These are phyloP conservation scores for Schoenoplectus tabernaemontani DNA, from an alignment of 202 grass and related monocot genomes.

Conservation along the genomic window DNA sequence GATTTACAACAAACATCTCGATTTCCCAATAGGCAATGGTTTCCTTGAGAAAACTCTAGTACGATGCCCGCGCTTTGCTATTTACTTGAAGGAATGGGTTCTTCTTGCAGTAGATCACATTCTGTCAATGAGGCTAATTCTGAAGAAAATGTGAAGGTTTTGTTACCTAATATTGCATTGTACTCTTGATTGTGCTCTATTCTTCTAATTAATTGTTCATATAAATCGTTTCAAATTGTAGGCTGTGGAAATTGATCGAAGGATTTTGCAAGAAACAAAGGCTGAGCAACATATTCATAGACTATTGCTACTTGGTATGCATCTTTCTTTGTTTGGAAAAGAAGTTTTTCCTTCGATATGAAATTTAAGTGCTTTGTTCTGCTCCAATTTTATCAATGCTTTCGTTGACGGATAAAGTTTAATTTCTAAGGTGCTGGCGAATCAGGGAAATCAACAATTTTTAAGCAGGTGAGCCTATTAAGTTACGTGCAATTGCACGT, in stretches of 20 bases:
- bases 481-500: not conserved
- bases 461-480: conserved; percentile 65
- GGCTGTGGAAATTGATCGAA: conserved; percentile 70
- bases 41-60: conserved; percentile 32
- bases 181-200: too few relatives aligned
- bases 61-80: conserved; percentile 52
- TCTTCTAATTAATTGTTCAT: too few relatives aligned
- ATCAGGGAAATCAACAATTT: conserved; percentile 95
- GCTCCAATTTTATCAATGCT: not conserved
- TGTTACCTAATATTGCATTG: conserved; percentile 12
- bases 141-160: conserved; percentile 63
- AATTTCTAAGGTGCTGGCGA: conserved; percentile 68
- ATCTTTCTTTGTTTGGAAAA: not conserved
- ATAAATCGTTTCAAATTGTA: conserved; percentile 13
- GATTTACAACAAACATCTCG: not conserved
- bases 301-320: conserved; percentile 84
- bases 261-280: conserved; percentile 81
- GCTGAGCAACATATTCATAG: conserved; percentile 94
- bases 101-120: conserved; percentile 83
- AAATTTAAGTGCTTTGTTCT: conserved; percentile 8
- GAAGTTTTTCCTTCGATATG: not conserved
- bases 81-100: conserved; percentile 77
- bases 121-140: conserved; percentile 54
- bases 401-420: conserved; percentile 4
- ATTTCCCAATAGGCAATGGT: too few relatives aligned